Evolutionary conservation across 163 green algal species (phyloP).

Genomic region (Scenedesmus sp.): DNA sequence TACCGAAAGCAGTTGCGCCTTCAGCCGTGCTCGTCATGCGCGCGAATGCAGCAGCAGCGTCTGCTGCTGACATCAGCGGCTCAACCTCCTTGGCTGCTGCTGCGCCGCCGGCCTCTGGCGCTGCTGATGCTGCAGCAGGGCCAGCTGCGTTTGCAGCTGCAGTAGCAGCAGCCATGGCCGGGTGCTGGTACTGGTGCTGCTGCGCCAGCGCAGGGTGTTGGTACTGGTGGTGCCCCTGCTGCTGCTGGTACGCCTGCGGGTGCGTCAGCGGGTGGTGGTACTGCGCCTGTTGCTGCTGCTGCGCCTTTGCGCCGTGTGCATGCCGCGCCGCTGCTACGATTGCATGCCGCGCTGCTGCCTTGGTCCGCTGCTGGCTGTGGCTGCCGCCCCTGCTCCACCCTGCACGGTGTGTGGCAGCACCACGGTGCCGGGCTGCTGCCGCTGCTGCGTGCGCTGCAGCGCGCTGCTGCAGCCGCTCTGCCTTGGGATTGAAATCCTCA

Average conservation of each 20-base stretch:
- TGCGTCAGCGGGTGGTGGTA: not conserved
- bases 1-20: slow-evolving; percentile 26
- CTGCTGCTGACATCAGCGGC: slow-evolving; percentile 15
- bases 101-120: not conserved
- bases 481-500: slow-evolving; percentile 51
- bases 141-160: slow-evolving; percentile 1
- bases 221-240: not conserved
- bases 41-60: slow-evolving; percentile 20
- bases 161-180: not conserved
- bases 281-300: not conserved
- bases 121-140: slow-evolving; percentile 1
- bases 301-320: not conserved
- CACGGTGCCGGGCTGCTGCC: not conserved
- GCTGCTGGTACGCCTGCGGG: not conserved
- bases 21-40: slow-evolving; percentile 27
- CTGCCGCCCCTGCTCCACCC: not conserved
- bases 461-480: slow-evolving; percentile 16
- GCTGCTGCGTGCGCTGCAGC: not conserved
- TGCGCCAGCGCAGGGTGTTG: not conserved
- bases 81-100: not conserved
- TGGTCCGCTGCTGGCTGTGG: not conserved
- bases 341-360: not conserved
- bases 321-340: not conserved
- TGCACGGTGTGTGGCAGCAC: not conserved
- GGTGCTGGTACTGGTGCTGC: not conserved